Base-by-base conservation (phyloP, 305 asterid genomes). In the Plantago coronopus region DNA sequence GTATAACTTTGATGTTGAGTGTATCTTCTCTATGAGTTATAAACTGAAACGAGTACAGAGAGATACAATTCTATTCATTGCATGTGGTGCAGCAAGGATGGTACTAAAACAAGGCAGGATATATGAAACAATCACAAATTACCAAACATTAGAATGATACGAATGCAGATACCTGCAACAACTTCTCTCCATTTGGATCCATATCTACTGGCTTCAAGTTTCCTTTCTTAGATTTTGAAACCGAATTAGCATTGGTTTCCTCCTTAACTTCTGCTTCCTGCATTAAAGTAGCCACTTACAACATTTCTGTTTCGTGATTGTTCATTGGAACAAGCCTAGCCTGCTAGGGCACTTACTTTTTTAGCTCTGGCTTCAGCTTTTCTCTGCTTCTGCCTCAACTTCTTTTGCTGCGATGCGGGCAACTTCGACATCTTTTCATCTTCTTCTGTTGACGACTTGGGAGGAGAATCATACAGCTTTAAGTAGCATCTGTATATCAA, bases 351-450 rank as follows among this genome's bases (percentile, higher is more conserved):
- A 12, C 38, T 70, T 81, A 85, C 97, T 75, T 90, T 90, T 80
- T 94, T 94, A 69, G 97, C 97, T 64, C 95, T 90, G 54, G 96
- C 97, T 76, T 87, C 97, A 27, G 99, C 97, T 76, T 90, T 94
- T 79, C 95, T 85, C 77, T 82, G 95, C 69, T 84, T 94, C 75
- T 94, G 97, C 80, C 83, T 84, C 78, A 94, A 71, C 77, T 90
- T 94, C 86, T 85, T 94, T 72, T 88, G 91, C 84, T 94, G 99
- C 57, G 95, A 81, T 59, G 97, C 77, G 40, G 88, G 82, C 79
- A 94, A 65, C 79, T 85, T 94, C n/a, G 93, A 82, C 75, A 81
- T 78, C 73, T 87, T 95, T 49, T 89, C 89, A 47, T 90, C 93
- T 66, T 93, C 98, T 75, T 90, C 96, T 21, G 82, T 71, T 57